Percentiles rank a stretch among this genome's conserved stretches.
Conservation (phyloP, 176 grass and related monocot species). For the Thalia dealbata region DNA sequence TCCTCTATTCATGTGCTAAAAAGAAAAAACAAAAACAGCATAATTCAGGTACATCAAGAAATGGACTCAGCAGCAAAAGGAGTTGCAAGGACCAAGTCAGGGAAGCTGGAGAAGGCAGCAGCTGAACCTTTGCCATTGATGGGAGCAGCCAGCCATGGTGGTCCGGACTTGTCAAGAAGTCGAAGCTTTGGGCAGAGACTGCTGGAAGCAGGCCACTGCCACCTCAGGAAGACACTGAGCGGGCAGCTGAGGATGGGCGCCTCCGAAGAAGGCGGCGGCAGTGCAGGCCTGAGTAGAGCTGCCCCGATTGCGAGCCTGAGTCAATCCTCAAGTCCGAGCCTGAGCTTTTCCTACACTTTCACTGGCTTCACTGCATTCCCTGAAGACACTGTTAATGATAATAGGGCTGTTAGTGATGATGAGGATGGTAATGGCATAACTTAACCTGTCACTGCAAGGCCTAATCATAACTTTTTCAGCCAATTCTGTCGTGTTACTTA, state of each 20-base stretch:
- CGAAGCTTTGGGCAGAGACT: slow-evolving; percentile 41
- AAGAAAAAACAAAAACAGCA: too few relatives aligned
- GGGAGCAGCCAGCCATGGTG: slow-evolving; percentile 7
- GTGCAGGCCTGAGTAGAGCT: not conserved
- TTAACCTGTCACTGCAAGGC: too few relatives aligned
- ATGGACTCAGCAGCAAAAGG: too few relatives aligned
- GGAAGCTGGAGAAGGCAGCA: not conserved
- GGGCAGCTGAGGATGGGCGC: slow-evolving; percentile 64
- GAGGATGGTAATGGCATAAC: slow-evolving; percentile 25
- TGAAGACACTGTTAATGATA: slow-evolving; percentile 25
- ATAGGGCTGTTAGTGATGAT: slow-evolving; percentile 42
- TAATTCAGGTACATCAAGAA: too few relatives aligned
- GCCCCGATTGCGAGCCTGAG: slow-evolving; percentile 59
- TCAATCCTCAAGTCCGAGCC: slow-evolving; percentile 88
- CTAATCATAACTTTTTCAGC: too few relatives aligned
- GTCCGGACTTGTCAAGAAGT: slow-evolving; percentile 37
- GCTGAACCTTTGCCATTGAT: slow-evolving; percentile 37
- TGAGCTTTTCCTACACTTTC: slow-evolving; percentile 87
- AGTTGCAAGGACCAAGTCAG: too few relatives aligned
- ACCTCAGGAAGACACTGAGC: slow-evolving; percentile 73
- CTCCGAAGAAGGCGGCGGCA: slow-evolving; percentile 27
- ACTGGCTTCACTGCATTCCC: slow-evolving; percentile 91
- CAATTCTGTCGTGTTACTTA: not conserved
- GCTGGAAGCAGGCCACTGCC: slow-evolving; percentile 23
- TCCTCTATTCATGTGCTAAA: too few relatives aligned